Evolutionary conservation across 257 asterid genomes (phyloP).

Genomic region (Salvia miltiorrhiza): DNA sequence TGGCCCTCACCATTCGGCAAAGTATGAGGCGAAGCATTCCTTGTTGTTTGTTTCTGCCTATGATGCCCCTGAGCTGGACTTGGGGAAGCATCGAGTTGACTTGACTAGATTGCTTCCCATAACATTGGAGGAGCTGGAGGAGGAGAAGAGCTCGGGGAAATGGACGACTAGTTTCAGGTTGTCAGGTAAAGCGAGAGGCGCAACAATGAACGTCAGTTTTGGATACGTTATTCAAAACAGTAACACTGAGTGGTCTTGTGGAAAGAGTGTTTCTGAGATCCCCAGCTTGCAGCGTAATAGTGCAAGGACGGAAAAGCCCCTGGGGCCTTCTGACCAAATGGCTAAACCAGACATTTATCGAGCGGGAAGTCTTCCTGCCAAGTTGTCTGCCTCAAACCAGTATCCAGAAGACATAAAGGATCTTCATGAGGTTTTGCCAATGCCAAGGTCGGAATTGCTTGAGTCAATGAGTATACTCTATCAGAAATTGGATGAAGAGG

Average conservation of each 20-base stretch:
- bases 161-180: constrained; percentile 94
- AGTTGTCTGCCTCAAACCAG: constrained; percentile 34
- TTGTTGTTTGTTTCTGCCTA: constrained; percentile 66
- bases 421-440: constrained; percentile 78
- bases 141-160: constrained; percentile 79
- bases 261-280: constrained; percentile 33
- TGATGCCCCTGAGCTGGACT: constrained; percentile 72
- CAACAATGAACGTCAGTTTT: constrained; percentile 74
- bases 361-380: constrained; percentile 55
- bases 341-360: constrained; percentile 38
- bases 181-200: constrained; percentile 85
- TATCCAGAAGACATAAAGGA: constrained; percentile 63
- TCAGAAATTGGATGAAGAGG: constrained; percentile 65
- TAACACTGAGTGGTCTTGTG: constrained; percentile 24
- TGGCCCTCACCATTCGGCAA: constrained; percentile 82
- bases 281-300: constrained; percentile 31
- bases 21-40: constrained; percentile 82
- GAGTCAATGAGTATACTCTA: constrained; percentile 65
- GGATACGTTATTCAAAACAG: constrained; percentile 54
- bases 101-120: constrained; percentile 92
- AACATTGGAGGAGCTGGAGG: constrained; percentile 83
- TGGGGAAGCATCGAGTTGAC: constrained; percentile 87
- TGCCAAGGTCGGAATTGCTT: constrained; percentile 45
- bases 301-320: constrained; percentile 25
- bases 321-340: constrained; percentile 27